Evolutionary conservation across 2,329 filamentous ascomycete species (phyloP), one percentile per base, ranked within the genome.

Genomic region (Apiospora marii): DNA sequence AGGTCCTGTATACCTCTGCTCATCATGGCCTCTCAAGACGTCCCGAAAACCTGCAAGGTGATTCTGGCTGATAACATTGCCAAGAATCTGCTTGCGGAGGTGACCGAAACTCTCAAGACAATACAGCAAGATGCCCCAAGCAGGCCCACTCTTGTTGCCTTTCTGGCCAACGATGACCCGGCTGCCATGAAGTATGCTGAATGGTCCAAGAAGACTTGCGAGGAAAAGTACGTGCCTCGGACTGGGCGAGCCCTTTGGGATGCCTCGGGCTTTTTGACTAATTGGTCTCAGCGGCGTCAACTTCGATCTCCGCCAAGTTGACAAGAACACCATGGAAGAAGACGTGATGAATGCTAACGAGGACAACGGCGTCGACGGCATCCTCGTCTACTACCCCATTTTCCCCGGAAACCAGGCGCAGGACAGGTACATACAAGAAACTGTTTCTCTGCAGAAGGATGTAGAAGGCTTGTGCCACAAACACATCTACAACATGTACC

Each of bases 401-500:
- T 98, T 98, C 83, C 88, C 88, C 22, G 85, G 86, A 83, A 93
- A 95, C 85, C 92, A 92, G 70, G 89, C 91, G 41, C 94, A 98
- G 83, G 96, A 99, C 84, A 93, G 94, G 82, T 98, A 98, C 83
- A 91, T 99, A 76, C 96, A 98, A 85, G 95, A 98, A 85, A 94
- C 97, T 3, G 95, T 98, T 72, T 92, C 94, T 72, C 89, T 98
- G 61, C 85, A 89, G 82, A 98, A 99, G 84, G 96, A 99, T 80
- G 96, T 99, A 76, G 96, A 99, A 84, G 96, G 96, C 48, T 90
- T 99, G 73, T 94, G 93, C 78, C 96, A 98, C 84, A 92, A 92
- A 81, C 95, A 98, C 85, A 93, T 98, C 80, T 95, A 96, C 90
- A 99, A 99, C 89, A 98, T 99, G 95, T 99, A 98, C 85, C 94